Percentiles rank a stretch among this genome's conserved stretches.
Evolutionary conservation across 1,284 basidiomycete species (phyloP).

Genomic region (Leccinum solheimii): DNA sequence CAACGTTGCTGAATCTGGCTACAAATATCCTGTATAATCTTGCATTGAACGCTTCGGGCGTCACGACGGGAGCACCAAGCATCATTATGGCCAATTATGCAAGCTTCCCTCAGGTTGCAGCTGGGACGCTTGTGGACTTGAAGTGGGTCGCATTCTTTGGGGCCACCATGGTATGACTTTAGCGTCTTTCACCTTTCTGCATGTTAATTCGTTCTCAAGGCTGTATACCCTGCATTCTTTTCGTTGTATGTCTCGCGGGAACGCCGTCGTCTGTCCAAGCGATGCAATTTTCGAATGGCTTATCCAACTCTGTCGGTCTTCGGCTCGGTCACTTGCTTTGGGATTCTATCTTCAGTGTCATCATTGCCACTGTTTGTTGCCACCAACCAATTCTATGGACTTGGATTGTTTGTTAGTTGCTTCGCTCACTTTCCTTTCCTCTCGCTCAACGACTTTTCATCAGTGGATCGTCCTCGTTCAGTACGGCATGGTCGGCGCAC

Average conservation of each 20-base stretch:
- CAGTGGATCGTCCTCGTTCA: slow-evolving; percentile 73
- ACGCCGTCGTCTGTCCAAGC: slow-evolving; percentile 70
- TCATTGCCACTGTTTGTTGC: slow-evolving; percentile 61
- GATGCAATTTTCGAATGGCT: slow-evolving; percentile 78
- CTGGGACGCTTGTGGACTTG: slow-evolving; percentile 58
- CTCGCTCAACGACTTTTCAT: background rate
- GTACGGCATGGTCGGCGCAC: slow-evolving; percentile 66
- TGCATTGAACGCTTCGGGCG: slow-evolving; percentile 51
- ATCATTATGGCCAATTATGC: slow-evolving; percentile 58
- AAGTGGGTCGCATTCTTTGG: slow-evolving; percentile 72
- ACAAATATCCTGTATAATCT: slow-evolving; percentile 66
- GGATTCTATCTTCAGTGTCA: slow-evolving; percentile 61
- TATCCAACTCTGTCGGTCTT: slow-evolving; percentile 68
- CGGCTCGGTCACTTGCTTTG: slow-evolving; percentile 82
- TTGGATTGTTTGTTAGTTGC: slow-evolving; percentile 63
- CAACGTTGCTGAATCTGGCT: slow-evolving; percentile 64
- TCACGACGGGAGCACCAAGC: slow-evolving; percentile 37
- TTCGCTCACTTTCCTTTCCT: background rate
- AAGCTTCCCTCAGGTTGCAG: slow-evolving; percentile 52
- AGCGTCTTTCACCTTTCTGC: background rate
- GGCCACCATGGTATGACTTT: slow-evolving; percentile 57
- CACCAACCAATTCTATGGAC: slow-evolving; percentile 65
- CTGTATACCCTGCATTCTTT: slow-evolving; percentile 79
- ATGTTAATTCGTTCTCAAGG: slow-evolving; percentile 37
- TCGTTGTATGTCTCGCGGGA: slow-evolving; percentile 73